Evolutionary conservation across 768 basidiomycete species (phyloP), one percentile per base, ranked within the genome.

Genomic region (Leccinum pellstonianum): DNA sequence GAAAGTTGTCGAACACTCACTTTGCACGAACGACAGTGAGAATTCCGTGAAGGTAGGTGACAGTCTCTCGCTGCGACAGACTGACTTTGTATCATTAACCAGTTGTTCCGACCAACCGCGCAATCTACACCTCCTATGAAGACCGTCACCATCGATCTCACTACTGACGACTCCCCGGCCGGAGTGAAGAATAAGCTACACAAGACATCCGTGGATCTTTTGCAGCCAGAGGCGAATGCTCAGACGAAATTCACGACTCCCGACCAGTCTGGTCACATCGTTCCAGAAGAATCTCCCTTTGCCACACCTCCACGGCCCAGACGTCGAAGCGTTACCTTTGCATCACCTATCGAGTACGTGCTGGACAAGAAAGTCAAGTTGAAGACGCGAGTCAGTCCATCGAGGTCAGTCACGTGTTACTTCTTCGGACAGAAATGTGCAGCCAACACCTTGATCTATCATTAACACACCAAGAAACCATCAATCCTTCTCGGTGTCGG

Each of bases 121-220:
- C 54, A 62, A 47, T 62, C 62, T 29, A 65, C 64, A 25, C 66
- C 67, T 35, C 57, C 54, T 63, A 61, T 56, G 21, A 63, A 76
- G 47, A 60, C 62, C 21, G 64, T 73, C 8, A 79, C 76, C 47
- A 77, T 82, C 58, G 82, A 84, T 66, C 72, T 83, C 56, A 82
- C 79, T n/a, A 60, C 67, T 19, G 74, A 77, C 47, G 58, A 57
- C 4, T 61, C 71, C 27, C 74, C 73, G 10, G 59, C 52, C 29
- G 65, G 51, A 47, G 60, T 50, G 50, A 55, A 54, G 19, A 47
- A 10, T n/a, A 25, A 17, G 12, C 5, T 12, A 19, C 55, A 51
- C 31, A 46, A 57, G 52, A 14, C 31, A 8, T 38, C 54, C 14
- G 10, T 25, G n/a, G 23, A 33, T 17, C 19, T 27, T 43, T 7